Base-by-base conservation (phyloP, 1,139 yeast genomes). In the Scheffersomyces lignicola region DNA sequence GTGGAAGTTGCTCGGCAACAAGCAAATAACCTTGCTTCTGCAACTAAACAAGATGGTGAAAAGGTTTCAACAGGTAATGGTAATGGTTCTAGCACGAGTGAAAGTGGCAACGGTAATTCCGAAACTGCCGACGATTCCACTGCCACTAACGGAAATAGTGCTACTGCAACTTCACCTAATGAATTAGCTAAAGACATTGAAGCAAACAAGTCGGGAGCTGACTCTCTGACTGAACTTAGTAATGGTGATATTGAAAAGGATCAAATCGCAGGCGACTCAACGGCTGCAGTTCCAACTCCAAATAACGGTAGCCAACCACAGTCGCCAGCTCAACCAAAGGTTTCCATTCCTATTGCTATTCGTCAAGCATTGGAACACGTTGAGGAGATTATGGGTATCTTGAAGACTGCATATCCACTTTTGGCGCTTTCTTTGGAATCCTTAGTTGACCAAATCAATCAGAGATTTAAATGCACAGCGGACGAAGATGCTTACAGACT, bases 401-500 rank as follows among this genome's bases (percentile, higher is more conserved):
- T 92, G 57, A 94, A 94, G 56, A 94, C 98, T 0, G 97, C 97
- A 0, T 92, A 90, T 58, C 99, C 99, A 7, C 65, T 94, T 36
- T 66, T 94, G 43, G 96, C 98, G 0, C 73, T 94, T 38, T 89
- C 97, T 0, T 70, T 94, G 45, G 99, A 94, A 60, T 88, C 97
- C 0, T 67, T 94, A 42, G 97, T 92, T 32, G 98, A 94, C 52
- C 98, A 94, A 64, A 86, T 94, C 38, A 85, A 84, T 53, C 96
- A 89, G 55, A 72, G 97, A 38, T 92, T 94, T 70, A 94, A 92
- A 62, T 83, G 96, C 33, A 85, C 88, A 34, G 89, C 95, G 0
- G 98, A 94, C 58, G 98, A 92, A 52, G 98, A 94, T 60, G 94
- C 97, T 0, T 94, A 92, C 58, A 72, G 99, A 48, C 72, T 94